phyloP scores from a whole-genome alignment of 2,329 filamentous ascomycete species.

The Diaporthe sp. region DNA sequence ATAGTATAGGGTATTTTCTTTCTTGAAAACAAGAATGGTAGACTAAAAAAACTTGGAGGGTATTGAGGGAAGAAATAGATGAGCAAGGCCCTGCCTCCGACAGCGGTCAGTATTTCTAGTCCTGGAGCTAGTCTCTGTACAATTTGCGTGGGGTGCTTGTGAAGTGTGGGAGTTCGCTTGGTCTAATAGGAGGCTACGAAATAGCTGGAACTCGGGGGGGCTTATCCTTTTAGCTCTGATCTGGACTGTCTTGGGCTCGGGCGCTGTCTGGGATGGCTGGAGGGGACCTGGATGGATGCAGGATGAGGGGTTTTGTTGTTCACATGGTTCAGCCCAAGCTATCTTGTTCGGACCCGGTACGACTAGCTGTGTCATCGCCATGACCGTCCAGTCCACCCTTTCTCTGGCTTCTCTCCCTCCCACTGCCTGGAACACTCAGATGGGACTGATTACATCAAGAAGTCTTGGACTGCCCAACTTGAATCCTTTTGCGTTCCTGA shows the following conservation, averaged over 20 bases:
- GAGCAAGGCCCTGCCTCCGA: conserved; percentile 28
- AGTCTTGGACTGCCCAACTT: conserved; percentile 20
- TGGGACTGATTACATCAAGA: conserved; percentile 12
- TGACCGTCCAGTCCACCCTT: conserved; percentile 5
- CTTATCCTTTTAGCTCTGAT: conserved; percentile 21
- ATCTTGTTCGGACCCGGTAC: conserved; percentile 5
- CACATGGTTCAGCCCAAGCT: conserved; percentile 34
- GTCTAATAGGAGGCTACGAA: not conserved
- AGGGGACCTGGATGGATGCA: not conserved
- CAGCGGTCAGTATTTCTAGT: conserved; percentile 33
- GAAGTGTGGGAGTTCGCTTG: not conserved
- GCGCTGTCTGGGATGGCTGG: conserved; percentile 10
- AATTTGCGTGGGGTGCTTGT: conserved; percentile 14
- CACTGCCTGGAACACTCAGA: conserved; percentile 22
- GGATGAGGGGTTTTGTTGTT: conserved; percentile 39
- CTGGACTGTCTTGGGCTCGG: conserved; percentile 13
- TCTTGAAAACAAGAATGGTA: not conserved
- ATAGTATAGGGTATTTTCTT: not conserved
- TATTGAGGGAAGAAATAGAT: conserved; percentile 2
- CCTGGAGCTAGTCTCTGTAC: conserved; percentile 1
- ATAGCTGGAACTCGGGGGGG: conserved; percentile 9
- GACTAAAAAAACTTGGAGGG: not conserved
- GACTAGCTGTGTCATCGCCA: conserved; percentile 11
- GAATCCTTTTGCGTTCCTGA: conserved; percentile 18
- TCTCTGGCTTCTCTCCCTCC: not conserved